Percentiles rank a stretch among this genome's conserved stretches.
Conservation (phyloP, 768 basidiomycete species). For the Jaapia argillacea region DNA sequence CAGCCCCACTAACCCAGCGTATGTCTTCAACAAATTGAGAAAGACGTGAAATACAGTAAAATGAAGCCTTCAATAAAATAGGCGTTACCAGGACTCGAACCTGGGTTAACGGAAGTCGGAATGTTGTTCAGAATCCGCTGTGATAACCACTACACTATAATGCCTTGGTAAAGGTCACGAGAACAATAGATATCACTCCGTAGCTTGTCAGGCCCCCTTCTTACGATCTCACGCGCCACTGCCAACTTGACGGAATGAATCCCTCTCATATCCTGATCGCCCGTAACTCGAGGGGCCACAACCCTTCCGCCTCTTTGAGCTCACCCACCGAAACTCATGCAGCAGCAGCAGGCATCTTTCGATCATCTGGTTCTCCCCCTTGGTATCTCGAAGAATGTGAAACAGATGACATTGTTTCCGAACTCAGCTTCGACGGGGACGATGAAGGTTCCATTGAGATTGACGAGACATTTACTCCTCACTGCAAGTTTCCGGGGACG, state of each 20-base stretch:
- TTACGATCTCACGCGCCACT: too few relatives aligned
- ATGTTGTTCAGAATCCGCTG: slow-evolving; percentile 26
- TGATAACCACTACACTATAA: slow-evolving; percentile 33
- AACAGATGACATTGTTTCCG: slow-evolving; percentile 55
- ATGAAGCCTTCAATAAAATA: too few relatives aligned
- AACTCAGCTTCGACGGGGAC: slow-evolving; percentile 55
- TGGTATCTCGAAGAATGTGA: slow-evolving; percentile 76
- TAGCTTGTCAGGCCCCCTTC: too few relatives aligned
- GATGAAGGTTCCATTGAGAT: slow-evolving; percentile 64
- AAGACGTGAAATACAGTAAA: too few relatives aligned
- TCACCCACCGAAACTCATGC: slow-evolving; percentile 86
- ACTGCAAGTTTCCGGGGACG: slow-evolving; percentile 64
- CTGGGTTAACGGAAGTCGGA: slow-evolving; percentile 34
- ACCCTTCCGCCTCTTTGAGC: slow-evolving; percentile 71
- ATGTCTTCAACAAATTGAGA: too few relatives aligned
- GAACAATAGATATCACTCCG: too few relatives aligned
- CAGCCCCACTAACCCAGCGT: too few relatives aligned
- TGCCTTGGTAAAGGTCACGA: too few relatives aligned
- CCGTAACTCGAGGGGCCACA: slow-evolving; percentile 69
- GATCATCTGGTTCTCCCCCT: slow-evolving; percentile 69
- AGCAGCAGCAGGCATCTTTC: slow-evolving; percentile 76
- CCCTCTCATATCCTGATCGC: slow-evolving; percentile 86
- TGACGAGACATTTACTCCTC: slow-evolving; percentile 67
- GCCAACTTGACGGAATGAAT: too few relatives aligned
- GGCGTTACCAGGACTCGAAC: slow-evolving; percentile 38